phyloP scores from a whole-genome alignment of 495 filamentous ascomycete species.

The Hypoxylon intermedium region DNA sequence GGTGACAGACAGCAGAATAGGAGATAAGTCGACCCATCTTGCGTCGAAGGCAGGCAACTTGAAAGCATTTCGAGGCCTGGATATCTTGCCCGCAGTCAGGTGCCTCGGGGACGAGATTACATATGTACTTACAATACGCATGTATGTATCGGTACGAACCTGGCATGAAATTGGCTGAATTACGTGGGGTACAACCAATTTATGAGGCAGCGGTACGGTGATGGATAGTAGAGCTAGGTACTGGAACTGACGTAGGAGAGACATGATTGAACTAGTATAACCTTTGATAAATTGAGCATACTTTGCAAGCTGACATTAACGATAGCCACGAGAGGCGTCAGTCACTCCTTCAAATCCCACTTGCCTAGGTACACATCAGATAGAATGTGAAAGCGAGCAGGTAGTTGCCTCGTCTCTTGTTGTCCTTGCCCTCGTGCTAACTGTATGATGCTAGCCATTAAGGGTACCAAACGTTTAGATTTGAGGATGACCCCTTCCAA shows the following conservation, averaged over 20 bases:
- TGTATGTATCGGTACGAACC: constrained; percentile 9
- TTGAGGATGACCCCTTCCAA: constrained; percentile 29
- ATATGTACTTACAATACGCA: neutral
- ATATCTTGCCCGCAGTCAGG: constrained; percentile 3
- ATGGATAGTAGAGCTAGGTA: constrained; percentile 14
- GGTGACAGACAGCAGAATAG: neutral
- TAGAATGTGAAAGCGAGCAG: too few species aligned
- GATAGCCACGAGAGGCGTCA: too few species aligned
- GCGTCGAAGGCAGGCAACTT: neutral
- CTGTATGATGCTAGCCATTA: constrained; percentile 11
- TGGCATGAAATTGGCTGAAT: constrained; percentile 11
- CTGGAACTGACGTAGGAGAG: constrained; percentile 31
- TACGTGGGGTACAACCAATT: constrained; percentile 30
- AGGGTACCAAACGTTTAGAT: constrained; percentile 29
- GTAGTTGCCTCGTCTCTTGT: constrained; percentile 18
- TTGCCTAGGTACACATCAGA: too few species aligned
- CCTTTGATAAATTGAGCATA: too few species aligned
- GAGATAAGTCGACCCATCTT: neutral
- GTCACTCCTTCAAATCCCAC: too few species aligned
- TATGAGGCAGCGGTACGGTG: neutral
- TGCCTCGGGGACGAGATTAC: too few species aligned
- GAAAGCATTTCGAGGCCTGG: constrained; percentile 11
- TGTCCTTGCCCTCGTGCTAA: neutral
- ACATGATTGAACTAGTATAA: constrained; percentile 6
- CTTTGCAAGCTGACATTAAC: too few species aligned